Evolutionary conservation across 2,329 filamentous ascomycete genomes (phyloP).

Genomic region (Aspergillus latus): DNA sequence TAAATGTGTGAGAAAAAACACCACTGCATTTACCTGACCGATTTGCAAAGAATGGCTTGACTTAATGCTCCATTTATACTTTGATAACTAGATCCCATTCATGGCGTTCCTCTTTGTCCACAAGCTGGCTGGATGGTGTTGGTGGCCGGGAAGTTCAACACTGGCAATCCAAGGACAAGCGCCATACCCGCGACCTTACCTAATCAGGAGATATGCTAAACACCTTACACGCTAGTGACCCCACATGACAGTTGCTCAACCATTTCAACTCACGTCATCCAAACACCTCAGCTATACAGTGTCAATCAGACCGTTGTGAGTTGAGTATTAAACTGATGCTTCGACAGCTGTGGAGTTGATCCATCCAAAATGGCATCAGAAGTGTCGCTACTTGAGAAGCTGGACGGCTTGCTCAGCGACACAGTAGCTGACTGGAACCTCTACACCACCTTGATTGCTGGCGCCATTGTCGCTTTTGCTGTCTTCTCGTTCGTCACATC

Average conservation of each 20-base stretch:
- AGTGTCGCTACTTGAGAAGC: slow-evolving; percentile 60
- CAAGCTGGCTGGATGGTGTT: slow-evolving; percentile 21
- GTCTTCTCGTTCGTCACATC: slow-evolving; percentile 69
- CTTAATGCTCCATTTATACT: slow-evolving; percentile 14
- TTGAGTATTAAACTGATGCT: not conserved
- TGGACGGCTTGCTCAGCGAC: slow-evolving; percentile 70
- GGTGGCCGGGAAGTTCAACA: slow-evolving; percentile 13
- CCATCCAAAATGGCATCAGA: slow-evolving; percentile 38
- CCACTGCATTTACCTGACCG: slow-evolving; percentile 16
- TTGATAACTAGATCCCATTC: not conserved
- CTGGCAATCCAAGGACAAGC: slow-evolving; percentile 22
- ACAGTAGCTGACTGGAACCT: slow-evolving; percentile 78
- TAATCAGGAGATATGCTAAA: slow-evolving; percentile 12
- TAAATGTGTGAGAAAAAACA: not conserved
- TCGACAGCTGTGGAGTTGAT: not conserved
- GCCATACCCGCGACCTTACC: slow-evolving; percentile 21
- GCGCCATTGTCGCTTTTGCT: slow-evolving; percentile 65
- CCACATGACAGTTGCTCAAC: slow-evolving; percentile 19
- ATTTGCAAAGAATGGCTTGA: not conserved
- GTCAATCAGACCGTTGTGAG: not conserved
- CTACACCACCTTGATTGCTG: slow-evolving; percentile 71
- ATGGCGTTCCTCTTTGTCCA: not conserved
- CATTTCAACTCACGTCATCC: slow-evolving; percentile 18
- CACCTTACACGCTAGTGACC: slow-evolving; percentile 10
- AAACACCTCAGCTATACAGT: not conserved